Evolutionary conservation across 108 stramenopile genomes (phyloP), one percentile per base, ranked within the genome.

Genomic region (Conticribra weissflogii): DNA sequence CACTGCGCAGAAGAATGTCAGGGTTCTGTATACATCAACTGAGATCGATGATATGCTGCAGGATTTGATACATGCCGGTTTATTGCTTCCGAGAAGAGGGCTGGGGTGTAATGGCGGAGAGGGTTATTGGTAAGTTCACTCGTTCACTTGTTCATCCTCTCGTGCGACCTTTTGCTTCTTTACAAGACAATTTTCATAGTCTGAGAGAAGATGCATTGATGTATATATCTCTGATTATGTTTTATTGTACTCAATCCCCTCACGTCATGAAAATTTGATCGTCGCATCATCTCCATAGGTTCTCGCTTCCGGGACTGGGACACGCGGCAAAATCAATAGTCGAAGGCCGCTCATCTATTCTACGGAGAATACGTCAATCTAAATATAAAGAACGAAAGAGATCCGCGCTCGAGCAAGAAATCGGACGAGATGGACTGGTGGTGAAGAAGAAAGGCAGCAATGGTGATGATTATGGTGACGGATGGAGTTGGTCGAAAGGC

Each of bases 311-410:
- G 4, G 79, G 79, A 4, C 55, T 80, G 9, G 79, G 79, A 0
- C 54, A 41, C 18, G 67, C 74, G 23, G 56, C 74, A 8, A 75
- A 75, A 49, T 75, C 79, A 14, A 75, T 80, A 49, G 62, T 45
- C 4, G 46, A 63, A 45, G 79, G 79, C 0, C 59, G 79, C 1
- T 30, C 54, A 9, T 50, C 68, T 30, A 62, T 80, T 1, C 27
- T 80, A 21, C 48, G 63, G 15, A 57, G 72, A 32, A 50, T 80
- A 25, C 28, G 56, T 52, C 51, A 44, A 0, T 64, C 64, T 16
- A 62, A 62, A 30, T 76, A 75, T 32, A 63, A 71, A 22, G 79
- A 80, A 44, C 75, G 64, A 61, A 63, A 75, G 25, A 50, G 79
- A 23, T 36, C 48, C 2, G 58, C 52, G 34, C 60, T 80, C 14